These are phyloP conservation scores for Scheffersomyces parashehatae DNA, from an alignment of 1,139 yeast species.

Conservation along the genomic window DNA sequence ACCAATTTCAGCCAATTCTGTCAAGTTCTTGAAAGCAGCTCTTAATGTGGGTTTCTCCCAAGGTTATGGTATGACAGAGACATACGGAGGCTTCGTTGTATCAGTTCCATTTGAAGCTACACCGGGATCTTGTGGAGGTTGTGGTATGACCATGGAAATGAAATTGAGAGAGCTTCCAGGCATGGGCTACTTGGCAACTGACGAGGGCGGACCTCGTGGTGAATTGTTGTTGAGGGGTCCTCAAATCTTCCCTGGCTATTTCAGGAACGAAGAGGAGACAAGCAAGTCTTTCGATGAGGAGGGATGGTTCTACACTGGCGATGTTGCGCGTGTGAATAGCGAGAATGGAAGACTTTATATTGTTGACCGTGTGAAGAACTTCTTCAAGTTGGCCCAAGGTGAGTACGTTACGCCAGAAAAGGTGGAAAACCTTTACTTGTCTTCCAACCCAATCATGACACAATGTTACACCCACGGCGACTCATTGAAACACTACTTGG, in stretches of 20 bases:
- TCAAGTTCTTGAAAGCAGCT: slow-evolving; percentile 61
- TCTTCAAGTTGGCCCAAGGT: slow-evolving; percentile 31
- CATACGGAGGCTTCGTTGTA: slow-evolving; percentile 63
- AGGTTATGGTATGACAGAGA: slow-evolving; percentile 80
- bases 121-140: slow-evolving; percentile 67
- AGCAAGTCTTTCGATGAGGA: slow-evolving; percentile 19
- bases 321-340: slow-evolving; percentile 21
- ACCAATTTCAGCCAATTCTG: slow-evolving; percentile 64
- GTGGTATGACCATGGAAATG: slow-evolving; percentile 54
- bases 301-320: slow-evolving; percentile 31
- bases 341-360: slow-evolving; percentile 19
- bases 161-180: slow-evolving; percentile 66
- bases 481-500: slow-evolving; percentile 20
- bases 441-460: slow-evolving; percentile 17
- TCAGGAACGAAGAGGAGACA: slow-evolving; percentile 26
- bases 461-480: slow-evolving; percentile 25
- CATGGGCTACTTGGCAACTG: slow-evolving; percentile 56
- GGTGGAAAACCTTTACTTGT: slow-evolving; percentile 22
- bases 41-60: slow-evolving; percentile 60
- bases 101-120: slow-evolving; percentile 44
- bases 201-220: slow-evolving; percentile 28
- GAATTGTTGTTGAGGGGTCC: slow-evolving; percentile 29
- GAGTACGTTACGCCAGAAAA: slow-evolving; percentile 29
- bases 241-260: slow-evolving; percentile 24
- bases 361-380: slow-evolving; percentile 29